Evolutionary conservation across 176 grass and related monocot genomes (phyloP), one percentile per base, ranked within the genome.

Genomic region (Oryza longistaminata): DNA sequence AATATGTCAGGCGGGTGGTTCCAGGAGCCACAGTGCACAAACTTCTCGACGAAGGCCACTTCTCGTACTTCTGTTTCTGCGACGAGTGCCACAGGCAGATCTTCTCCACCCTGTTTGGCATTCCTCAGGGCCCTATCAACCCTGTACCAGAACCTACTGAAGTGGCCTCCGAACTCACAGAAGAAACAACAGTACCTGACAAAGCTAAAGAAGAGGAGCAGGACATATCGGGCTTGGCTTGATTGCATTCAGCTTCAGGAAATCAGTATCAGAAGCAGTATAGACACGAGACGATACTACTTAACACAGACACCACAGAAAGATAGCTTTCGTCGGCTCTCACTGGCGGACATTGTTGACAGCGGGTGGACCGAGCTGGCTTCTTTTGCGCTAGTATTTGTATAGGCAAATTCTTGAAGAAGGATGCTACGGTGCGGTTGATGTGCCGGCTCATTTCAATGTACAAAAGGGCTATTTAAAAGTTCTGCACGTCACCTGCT

Each of bases 61-160:
- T 95, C 85, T 99, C 96, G 6, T 99, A 96, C 84, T 99, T 98
- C 83, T 94, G 90, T 60, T 98, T 95, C 70, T 98, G 93, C 29
- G 88, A 95, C 37, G 89, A 98, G 46, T 98, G 96, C 77, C 96
- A 98, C 74, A 87, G 93, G 80, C 96, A 98, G 70, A 92, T 98
- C 74, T 93, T 98, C 42, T 98, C 96, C 61, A 95, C 93, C 21
- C 91, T 98, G 74, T 94, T 98, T n/a, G 96, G 96, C 44, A 84
- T 90, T 53, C 96, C 96, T 31, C 89, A 88, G 86, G 96, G 96
- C 16, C 91, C 96, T 16, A 88, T 92, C 60, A 8, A 68, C 11
- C 73, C 37, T 64, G 62, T 4, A 6, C 77, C 26, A 3, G 83
- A 93, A 74, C 39, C 58, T 14, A 77, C 40, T 17, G 85, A 87